These are phyloP conservation scores for Dendrocalamus sinicus DNA, from an alignment of 176 grass and related monocot genomes.

Conservation along the genomic window DNA sequence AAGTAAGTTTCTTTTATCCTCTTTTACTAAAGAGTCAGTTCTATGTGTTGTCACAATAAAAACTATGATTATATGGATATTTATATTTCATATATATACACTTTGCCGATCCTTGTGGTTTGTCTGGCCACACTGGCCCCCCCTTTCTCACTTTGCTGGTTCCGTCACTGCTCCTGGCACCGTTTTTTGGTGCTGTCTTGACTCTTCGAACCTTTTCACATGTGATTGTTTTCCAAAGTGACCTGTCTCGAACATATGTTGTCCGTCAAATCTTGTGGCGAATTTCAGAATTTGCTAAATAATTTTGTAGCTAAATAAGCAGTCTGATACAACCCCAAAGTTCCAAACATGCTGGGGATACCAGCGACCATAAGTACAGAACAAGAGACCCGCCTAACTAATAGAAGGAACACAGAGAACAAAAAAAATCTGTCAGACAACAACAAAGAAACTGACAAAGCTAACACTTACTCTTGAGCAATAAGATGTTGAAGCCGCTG, in stretches of 20 bases:
- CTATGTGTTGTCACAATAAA: too few species aligned
- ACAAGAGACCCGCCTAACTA: background rate
- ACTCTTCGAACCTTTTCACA: background rate
- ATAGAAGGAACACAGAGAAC: background rate
- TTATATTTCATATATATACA: too few species aligned
- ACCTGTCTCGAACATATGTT: background rate
- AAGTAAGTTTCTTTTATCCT: too few species aligned
- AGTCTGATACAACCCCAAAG: background rate
- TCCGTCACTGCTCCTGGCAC: background rate
- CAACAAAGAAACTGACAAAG: background rate
- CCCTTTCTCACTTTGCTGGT: too few species aligned
- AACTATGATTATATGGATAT: too few species aligned
- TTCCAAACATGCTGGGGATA: background rate
- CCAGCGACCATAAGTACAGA: background rate
- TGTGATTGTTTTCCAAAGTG: slow-evolving; percentile 6
- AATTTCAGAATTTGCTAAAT: background rate
- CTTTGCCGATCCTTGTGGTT: too few species aligned
- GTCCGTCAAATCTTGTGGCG: background rate
- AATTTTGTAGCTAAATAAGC: background rate
- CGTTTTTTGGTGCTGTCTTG: background rate
- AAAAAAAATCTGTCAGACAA: background rate
- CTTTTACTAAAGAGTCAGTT: too few species aligned
- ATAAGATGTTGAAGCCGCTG: too few species aligned
- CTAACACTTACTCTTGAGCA: background rate
- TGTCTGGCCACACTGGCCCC: too few species aligned